Base-by-base conservation (phyloP, 1,284 basidiomycete species). In the Sporisorium graminicola region DNA sequence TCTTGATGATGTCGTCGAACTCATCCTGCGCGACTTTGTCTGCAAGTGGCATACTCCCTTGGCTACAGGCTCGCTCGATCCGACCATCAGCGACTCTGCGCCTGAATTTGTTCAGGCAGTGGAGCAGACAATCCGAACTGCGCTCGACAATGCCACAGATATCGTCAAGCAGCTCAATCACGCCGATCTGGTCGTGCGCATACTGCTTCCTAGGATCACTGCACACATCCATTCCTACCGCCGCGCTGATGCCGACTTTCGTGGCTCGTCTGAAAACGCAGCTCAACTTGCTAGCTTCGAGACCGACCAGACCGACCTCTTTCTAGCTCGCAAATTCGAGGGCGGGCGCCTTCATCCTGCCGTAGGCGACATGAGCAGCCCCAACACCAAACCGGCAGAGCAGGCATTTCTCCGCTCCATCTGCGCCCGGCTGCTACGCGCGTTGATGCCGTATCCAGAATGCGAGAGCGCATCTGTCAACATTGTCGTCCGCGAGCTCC, bases 181-280 rank as follows among this genome's bases (percentile, higher is more conserved):
- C 58, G 88, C 94, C 0, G 90, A 90, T 6, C 88, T 98, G 10
- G 84, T 95, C 29, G 93, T 97, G 22, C 92, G 91, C 60, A 91
- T 90, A 3, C 90, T 98, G 29, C 86, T 98, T 7, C 96, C 96
- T 3, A 92, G 91, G 79, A 87, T 98, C 61, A 98, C 94, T 0
- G 88, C 90, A 0, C 96, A 98, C 84, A 89, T 98, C 31, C 93
- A 95, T 68, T 91, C 92, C 57, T 98, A 94, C 84, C 91, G 93
- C n/a, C 90, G 92, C 73, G 94, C 95, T n/a, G 94, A 96, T 85
- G 89, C 93, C 51, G 91, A 91, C 8, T 88, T 93, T 42, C 90
- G 91, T 33, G 93, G 92, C 49, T 58, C 70, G 6, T 73, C 70
- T 31, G 62, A 60, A 44, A 51, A 65, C 14, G 51, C 49, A 5